Evolutionary conservation across 495 filamentous ascomycete species (phyloP).

Genomic region (Aspergillus asperescens): DNA sequence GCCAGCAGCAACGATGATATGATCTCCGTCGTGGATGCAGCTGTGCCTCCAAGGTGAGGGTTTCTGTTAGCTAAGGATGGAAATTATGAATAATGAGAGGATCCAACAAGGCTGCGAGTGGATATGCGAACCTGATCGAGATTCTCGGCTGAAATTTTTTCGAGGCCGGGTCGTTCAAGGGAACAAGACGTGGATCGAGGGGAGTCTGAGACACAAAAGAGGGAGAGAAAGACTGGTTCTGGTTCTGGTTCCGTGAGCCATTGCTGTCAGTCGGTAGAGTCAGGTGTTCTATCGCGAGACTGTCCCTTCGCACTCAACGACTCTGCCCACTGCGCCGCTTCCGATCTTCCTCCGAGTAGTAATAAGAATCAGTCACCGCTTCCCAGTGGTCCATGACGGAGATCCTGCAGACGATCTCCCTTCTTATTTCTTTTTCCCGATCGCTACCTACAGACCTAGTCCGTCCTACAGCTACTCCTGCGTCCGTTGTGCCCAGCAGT

Average conservation of each 20-base stretch:
- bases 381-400: not conserved
- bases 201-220: no score
- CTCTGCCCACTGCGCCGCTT: no score
- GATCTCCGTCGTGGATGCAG: conserved; percentile 1
- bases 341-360: no score
- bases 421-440: not conserved
- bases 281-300: no score
- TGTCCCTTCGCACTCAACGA: no score
- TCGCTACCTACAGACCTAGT: not conserved
- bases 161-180: not conserved
- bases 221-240: conserved; percentile 5
- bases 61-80: conserved; percentile 19
- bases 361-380: no score
- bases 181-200: not conserved
- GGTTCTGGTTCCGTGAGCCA: not conserved
- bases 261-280: no score
- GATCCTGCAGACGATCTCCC: not conserved
- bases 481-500: no score
- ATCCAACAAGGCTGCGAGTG: conserved; percentile 11
- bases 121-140: conserved; percentile 3
- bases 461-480: no score
- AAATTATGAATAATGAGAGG: conserved; percentile 18
- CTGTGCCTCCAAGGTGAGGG: conserved; percentile 10
- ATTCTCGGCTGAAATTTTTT: conserved; percentile 8
- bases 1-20: not conserved